phyloP scores from a whole-genome alignment of 2,329 filamentous ascomycete species.

The Colletotrichum noveboracense region DNA sequence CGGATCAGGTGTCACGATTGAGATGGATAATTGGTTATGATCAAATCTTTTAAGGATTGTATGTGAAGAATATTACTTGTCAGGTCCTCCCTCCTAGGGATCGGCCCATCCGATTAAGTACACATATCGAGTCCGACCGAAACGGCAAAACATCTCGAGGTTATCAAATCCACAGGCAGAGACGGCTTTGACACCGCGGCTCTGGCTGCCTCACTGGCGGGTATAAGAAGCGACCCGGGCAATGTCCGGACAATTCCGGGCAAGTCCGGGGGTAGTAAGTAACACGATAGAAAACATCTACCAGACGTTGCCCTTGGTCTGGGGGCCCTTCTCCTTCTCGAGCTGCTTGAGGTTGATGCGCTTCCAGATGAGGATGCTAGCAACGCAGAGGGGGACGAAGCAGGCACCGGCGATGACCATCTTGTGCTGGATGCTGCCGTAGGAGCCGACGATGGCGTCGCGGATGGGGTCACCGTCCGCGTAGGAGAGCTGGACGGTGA shows the following conservation, averaged over 20 bases:
- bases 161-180: not conserved
- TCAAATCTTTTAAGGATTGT: not conserved
- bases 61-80: not conserved
- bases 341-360: constrained; percentile 44
- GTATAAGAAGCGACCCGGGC: not conserved
- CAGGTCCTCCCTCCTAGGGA: not conserved
- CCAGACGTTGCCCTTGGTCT: constrained; percentile 39
- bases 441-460: constrained; percentile 49
- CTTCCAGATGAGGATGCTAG: constrained; percentile 40
- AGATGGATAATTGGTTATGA: not conserved
- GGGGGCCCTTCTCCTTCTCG: constrained; percentile 35
- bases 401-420: constrained; percentile 41
- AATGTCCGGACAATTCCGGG: not conserved
- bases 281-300: constrained; percentile 23
- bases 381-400: constrained; percentile 38
- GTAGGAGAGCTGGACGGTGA: constrained; percentile 42
- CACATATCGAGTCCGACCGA: not conserved
- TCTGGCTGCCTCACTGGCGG: not conserved
- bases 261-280: not conserved
- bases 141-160: not conserved
- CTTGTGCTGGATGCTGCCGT: constrained; percentile 49
- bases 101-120: constrained; percentile 5
- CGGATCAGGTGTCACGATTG: not conserved
- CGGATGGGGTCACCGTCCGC: constrained; percentile 43
- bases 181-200: not conserved